Evolutionary conservation across 495 filamentous ascomycete genomes (phyloP).

Genomic region (Pseudevernia furfuracea): DNA sequence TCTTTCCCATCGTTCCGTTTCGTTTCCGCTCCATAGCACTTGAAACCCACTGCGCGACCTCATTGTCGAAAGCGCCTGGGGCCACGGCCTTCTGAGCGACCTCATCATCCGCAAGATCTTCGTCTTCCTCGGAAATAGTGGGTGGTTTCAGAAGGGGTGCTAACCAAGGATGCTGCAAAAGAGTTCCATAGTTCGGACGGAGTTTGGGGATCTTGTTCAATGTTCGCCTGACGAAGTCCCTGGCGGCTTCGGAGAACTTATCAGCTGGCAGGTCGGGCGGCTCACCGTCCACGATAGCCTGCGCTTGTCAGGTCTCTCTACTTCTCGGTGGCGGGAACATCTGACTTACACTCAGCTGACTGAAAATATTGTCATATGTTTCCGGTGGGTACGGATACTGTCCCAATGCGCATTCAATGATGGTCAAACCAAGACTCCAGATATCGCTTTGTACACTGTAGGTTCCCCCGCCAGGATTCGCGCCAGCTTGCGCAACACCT

Average conservation of each 20-base stretch:
- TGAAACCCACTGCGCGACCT: conserved; percentile 82
- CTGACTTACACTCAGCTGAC: conserved; percentile 82
- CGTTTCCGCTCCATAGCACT: conserved; percentile 55
- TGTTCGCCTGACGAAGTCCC: conserved; percentile 81
- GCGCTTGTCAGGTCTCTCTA: conserved; percentile 15
- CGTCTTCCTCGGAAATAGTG: conserved; percentile 68
- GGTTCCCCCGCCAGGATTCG: conserved; percentile 65
- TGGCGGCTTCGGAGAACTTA: conserved; percentile 69
- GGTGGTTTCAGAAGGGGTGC: conserved; percentile 71
- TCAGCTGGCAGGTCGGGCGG: conserved; percentile 75
- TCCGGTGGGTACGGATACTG: conserved; percentile 96
- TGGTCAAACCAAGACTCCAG: conserved; percentile 88
- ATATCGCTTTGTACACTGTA: conserved; percentile 98
- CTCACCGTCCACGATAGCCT: conserved; percentile 97
- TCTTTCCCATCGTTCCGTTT: conserved; percentile 41
- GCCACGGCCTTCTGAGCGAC: conserved; percentile 37
- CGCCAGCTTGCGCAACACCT: conserved; percentile 66
- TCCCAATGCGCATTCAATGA: conserved; percentile 95
- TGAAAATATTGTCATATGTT: conserved; percentile 98
- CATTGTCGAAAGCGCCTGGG: conserved; percentile 53
- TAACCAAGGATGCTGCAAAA: conserved; percentile 86
- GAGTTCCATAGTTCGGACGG: conserved; percentile 80
- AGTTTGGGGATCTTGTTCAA: conserved; percentile 88
- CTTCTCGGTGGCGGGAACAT: background rate
- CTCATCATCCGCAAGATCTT: conserved; percentile 41